Percentiles rank a stretch among this genome's conserved stretches.
Evolutionary conservation across 2,329 filamentous ascomycete species (phyloP).

Genomic region (Aspergillus luchuensis): DNA sequence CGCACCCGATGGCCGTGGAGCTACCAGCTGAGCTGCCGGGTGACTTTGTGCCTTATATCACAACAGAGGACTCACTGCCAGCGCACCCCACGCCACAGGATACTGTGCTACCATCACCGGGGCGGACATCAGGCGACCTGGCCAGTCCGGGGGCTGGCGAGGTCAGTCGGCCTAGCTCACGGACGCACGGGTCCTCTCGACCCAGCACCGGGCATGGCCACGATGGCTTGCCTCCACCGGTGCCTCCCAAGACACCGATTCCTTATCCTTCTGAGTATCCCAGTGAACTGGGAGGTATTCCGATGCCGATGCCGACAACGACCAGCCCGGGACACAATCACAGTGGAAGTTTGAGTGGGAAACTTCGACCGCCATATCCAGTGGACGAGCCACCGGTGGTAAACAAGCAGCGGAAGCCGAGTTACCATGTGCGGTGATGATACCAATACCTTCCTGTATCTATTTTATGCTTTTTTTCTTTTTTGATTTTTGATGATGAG

Average conservation of each 20-base stretch:
- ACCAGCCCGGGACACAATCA: constrained; percentile 13
- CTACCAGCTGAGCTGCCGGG: constrained; percentile 57
- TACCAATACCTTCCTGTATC: constrained; percentile 12
- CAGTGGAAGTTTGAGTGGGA: constrained; percentile 20
- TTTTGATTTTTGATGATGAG: neutral
- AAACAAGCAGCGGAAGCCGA: constrained; percentile 84
- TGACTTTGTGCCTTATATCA: constrained; percentile 36
- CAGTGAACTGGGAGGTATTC: constrained; percentile 30
- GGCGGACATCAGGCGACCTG: constrained; percentile 31
- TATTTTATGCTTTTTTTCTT: constrained; percentile 19
- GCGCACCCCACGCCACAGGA: constrained; percentile 35
- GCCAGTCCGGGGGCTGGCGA: constrained; percentile 33
- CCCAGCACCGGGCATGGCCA: constrained; percentile 38
- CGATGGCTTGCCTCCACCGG: constrained; percentile 59
- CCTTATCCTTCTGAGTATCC: constrained; percentile 49
- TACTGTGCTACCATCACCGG: constrained; percentile 24
- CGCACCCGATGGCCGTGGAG: constrained; percentile 57
- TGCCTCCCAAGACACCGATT: constrained; percentile 77
- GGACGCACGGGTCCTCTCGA: constrained; percentile 33
- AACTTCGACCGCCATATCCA: constrained; percentile 70
- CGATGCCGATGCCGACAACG: constrained; percentile 37
- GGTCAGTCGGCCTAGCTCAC: constrained; percentile 31
- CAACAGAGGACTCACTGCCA: constrained; percentile 35
- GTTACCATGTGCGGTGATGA: constrained; percentile 60
- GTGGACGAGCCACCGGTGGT: constrained; percentile 76